Evolutionary conservation across 495 filamentous ascomycete species (phyloP), one percentile per base, ranked within the genome.

Genomic region (Chaetomium fimeti): DNA sequence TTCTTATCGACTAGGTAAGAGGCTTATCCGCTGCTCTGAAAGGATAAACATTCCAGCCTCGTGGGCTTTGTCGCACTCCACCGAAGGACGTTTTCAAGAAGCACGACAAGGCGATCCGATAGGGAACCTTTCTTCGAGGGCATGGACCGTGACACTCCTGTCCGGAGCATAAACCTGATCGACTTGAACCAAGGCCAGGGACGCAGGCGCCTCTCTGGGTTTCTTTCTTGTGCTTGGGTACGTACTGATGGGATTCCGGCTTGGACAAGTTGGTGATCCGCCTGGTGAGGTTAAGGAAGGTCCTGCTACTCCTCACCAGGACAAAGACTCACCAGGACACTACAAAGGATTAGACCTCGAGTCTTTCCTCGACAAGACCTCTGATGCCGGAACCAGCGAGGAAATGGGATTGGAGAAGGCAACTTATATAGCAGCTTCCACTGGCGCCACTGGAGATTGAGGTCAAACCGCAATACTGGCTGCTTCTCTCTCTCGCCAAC

Each of bases 301-400:
- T 1, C 2, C 3, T 13, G 42, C 27, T 51, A 57, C 42, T 57
- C 27, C 28, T 63, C 5, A 48, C 8, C 1, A n/a, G n/a, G 3
- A 56, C 61, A 63, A 63, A 63, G 61, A 22, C 29, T n/a, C 8
- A 20, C 1, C 20, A 20, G 0, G 18, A 20, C 8, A 7, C n/a
- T 18, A 63, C 61, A 63, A 63, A 63, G 61, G 27, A n/a, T 32
- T 38, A n/a, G 29, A 12, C 8, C 61, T 57, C 53, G 53, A 57
- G 53, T 62, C 45, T 6, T 29, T 9, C 16, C 1, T 22, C 38
- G 5, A 5, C 59, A 27, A 9, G 22, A 32, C 36, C 3, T 0
- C 16, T 16, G 3, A 20, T 18, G 24, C 38, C 51, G 51, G n/a
- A 62, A 43, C 16, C 52, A 40, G 27, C 42, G 12, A 28, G 15